Evolutionary conservation across 352 stramenopile genomes (phyloP).

Genomic region (Blastocystis sp.): DNA sequence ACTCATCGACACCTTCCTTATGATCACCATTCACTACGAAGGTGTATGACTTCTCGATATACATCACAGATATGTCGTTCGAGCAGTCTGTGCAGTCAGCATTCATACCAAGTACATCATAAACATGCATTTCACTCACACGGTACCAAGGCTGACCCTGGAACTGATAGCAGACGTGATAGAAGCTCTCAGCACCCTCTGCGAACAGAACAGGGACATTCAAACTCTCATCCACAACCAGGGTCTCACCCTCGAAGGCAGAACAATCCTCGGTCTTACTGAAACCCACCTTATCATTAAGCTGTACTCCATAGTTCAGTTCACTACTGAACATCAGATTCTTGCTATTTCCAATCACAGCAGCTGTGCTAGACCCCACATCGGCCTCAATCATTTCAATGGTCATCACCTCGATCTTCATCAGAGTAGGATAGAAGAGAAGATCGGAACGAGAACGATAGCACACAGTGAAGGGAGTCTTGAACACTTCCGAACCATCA

Average conservation of each 20-base stretch:
- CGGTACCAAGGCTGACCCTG: neutral
- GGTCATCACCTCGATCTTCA: constrained; percentile 46
- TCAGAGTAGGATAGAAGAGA: constrained; percentile 49
- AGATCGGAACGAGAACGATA: constrained; percentile 53
- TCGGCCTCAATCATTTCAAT: constrained; percentile 14
- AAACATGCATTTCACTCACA: constrained; percentile 17
- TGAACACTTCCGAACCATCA: neutral
- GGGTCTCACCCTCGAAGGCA: neutral
- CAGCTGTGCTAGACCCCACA: neutral
- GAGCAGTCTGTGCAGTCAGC: constrained; percentile 15
- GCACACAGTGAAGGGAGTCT: constrained; percentile 21
- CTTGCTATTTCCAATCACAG: constrained; percentile 7
- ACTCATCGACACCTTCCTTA: neutral
- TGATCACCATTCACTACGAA: constrained; percentile 17
- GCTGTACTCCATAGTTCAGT: constrained; percentile 38
- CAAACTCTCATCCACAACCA: neutral
- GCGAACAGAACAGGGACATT: constrained; percentile 18
- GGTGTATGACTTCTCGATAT: constrained; percentile 20
- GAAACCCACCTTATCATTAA: constrained; percentile 2
- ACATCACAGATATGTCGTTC: constrained; percentile 26
- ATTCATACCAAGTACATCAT: neutral
- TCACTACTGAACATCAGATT: neutral
- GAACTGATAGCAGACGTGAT: constrained; percentile 65
- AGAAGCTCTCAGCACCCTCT: neutral
- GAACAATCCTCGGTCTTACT: neutral